phyloP scores from a whole-genome alignment of 345 rosid species.

The Euphorbia tirucalli region DNA sequence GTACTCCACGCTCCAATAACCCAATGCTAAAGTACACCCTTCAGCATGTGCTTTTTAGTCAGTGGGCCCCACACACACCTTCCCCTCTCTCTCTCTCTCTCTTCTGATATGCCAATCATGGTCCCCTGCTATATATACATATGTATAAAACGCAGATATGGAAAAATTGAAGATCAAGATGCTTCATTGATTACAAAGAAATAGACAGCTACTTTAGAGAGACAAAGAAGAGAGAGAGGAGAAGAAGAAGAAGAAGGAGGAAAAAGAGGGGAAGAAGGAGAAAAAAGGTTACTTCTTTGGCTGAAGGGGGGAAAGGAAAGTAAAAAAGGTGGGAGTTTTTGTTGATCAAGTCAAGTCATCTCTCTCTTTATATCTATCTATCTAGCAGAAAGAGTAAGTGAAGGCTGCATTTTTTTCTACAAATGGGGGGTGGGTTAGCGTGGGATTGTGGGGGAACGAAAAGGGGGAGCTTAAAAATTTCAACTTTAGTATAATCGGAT shows the following conservation, averaged over 20 bases:
- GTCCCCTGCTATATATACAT: neutral
- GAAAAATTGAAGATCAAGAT: neutral
- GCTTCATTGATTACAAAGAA: neutral
- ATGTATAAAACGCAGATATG: neutral
- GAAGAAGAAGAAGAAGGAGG: neutral
- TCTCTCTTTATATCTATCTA: neutral
- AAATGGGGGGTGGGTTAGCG: neutral
- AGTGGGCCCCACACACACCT: neutral
- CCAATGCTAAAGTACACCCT: neutral
- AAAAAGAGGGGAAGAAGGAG: neutral
- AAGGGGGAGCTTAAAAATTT: neutral
- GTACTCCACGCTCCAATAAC: conserved; percentile 3
- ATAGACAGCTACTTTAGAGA: neutral
- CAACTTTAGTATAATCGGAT: neutral
- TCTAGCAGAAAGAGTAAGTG: neutral
- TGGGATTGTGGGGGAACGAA: no score
- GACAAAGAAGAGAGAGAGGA: no score
- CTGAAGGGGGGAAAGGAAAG: no score
- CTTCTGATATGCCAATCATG: conserved; percentile 5
- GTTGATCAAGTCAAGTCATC: conserved; percentile 12
- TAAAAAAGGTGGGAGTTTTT: neutral
- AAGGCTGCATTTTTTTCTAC: neutral
- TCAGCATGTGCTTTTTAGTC: neutral
- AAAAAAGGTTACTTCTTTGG: no score
- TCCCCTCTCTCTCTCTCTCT: neutral